Evolutionary conservation across 192 early-diverging fungal genomes (phyloP).

Genomic region (Podila clonocystis): DNA sequence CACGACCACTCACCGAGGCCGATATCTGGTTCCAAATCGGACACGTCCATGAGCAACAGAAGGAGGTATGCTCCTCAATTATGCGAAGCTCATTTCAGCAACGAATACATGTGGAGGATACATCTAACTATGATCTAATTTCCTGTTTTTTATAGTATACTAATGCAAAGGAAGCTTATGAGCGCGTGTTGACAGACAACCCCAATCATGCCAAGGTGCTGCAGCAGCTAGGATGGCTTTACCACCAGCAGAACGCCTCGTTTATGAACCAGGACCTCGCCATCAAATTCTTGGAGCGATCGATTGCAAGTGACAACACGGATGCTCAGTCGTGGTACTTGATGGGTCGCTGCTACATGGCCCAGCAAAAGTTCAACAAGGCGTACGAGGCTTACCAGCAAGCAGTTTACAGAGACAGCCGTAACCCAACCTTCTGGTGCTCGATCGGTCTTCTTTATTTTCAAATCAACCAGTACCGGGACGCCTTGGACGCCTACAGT

Average conservation of each 20-base stretch:
- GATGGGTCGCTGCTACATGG: constrained; percentile 97
- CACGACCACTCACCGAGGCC: constrained; percentile 92
- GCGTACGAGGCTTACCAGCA: constrained; percentile 99
- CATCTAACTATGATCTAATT: not conserved
- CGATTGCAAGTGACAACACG: constrained; percentile 83
- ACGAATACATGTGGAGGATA: not conserved
- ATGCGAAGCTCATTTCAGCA: not conserved
- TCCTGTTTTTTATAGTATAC: constrained; percentile 47
- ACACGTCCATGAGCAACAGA: constrained; percentile 94
- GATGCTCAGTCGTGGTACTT: constrained; percentile 97
- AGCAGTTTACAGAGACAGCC: constrained; percentile 92
- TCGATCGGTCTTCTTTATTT: constrained; percentile 99
- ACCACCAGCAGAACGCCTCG: constrained; percentile 84
- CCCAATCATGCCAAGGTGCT: constrained; percentile 95
- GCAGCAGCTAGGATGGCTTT: constrained; percentile 97
- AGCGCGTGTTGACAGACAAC: constrained; percentile 87
- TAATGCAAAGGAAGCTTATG: constrained; percentile 90
- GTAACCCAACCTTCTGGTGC: constrained; percentile 98
- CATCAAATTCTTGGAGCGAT: constrained; percentile 82
- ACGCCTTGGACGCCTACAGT: constrained; percentile 97
- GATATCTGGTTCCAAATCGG: constrained; percentile 99
- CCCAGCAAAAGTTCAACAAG: constrained; percentile 91
- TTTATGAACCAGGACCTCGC: constrained; percentile 90
- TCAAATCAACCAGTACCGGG: constrained; percentile 94
- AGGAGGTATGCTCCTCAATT: constrained; percentile 67